These are phyloP conservation scores for Phytophthora litchii DNA, from an alignment of 352 stramenopile genomes.

Conservation along the genomic window DNA sequence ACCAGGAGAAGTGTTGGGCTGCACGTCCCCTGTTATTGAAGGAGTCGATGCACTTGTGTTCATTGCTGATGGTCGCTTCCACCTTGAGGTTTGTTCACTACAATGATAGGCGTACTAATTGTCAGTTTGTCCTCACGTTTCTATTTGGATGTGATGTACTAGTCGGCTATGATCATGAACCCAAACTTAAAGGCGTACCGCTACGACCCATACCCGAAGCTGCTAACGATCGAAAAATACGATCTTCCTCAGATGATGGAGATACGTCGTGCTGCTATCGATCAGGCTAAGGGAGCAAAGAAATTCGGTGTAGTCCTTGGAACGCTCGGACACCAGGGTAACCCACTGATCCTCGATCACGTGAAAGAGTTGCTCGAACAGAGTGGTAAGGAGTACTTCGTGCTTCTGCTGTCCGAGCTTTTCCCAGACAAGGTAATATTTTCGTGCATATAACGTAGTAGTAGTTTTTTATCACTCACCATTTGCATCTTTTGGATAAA, in stretches of 20 bases:
- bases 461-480: constrained; percentile 3
- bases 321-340: constrained; percentile 98
- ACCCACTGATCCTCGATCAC: constrained; percentile 95
- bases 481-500: constrained; percentile 1
- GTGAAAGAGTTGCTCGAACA: constrained; percentile 89
- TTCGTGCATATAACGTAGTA: background rate
- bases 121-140: background rate
- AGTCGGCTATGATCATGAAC: constrained; percentile 99
- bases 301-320: constrained; percentile 98
- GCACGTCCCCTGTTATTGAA: constrained; percentile 95
- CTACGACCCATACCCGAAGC: constrained; percentile 99
- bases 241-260: constrained; percentile 96
- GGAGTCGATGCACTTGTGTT: constrained; percentile 97
- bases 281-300: constrained; percentile 76
- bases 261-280: constrained; percentile 87
- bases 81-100: constrained; percentile 93
- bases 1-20: constrained; percentile 98
- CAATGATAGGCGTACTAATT: background rate
- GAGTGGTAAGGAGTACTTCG: constrained; percentile 92
- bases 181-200: constrained; percentile 94
- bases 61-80: constrained; percentile 98
- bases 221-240: constrained; percentile 97
- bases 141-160: background rate
- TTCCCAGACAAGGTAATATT: constrained; percentile 89
- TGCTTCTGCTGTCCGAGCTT: constrained; percentile 98